Percentiles rank a stretch among this genome's conserved stretches.
phyloP scores from a whole-genome alignment of 805 yeast genomes.

The Grigorovia yakushimaensis region DNA sequence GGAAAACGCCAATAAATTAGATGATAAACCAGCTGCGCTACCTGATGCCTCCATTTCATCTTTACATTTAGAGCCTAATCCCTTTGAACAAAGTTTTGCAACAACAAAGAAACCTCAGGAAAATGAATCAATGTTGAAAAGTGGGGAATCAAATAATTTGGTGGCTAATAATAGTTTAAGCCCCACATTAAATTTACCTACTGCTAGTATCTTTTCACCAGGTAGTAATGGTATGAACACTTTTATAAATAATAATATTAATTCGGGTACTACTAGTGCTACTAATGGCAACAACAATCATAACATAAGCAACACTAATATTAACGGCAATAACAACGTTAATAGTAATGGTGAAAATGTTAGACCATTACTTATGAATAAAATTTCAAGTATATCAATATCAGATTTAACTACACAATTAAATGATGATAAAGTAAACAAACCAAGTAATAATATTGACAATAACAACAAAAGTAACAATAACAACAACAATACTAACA shows the following conservation, averaged over 20 bases:
- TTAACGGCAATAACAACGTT: not conserved
- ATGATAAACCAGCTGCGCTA: not conserved
- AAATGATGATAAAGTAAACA: not conserved
- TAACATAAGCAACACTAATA: not conserved
- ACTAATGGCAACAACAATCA: not conserved
- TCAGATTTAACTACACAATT: constrained; percentile 1
- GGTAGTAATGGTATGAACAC: not conserved
- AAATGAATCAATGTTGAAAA: not conserved
- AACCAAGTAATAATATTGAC: not conserved
- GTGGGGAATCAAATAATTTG: not conserved
- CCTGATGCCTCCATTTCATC: constrained; percentile 22
- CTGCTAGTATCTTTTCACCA: not conserved
- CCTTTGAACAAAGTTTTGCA: constrained; percentile 93
- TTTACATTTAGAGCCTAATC: constrained; percentile 84
- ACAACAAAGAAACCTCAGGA: constrained; percentile 27
- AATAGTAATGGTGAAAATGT: not conserved
- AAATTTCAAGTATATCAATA: constrained; percentile 2
- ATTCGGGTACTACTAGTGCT: no score
- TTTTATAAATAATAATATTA: no score
- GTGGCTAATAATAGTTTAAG: not conserved
- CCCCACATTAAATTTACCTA: not conserved
- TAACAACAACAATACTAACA: not conserved
- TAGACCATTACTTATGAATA: not conserved
- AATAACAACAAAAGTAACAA: not conserved
- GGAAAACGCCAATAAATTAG: not conserved